Evolutionary conservation across 257 asterid species (phyloP).

Genomic region (Mitragyna speciosa): DNA sequence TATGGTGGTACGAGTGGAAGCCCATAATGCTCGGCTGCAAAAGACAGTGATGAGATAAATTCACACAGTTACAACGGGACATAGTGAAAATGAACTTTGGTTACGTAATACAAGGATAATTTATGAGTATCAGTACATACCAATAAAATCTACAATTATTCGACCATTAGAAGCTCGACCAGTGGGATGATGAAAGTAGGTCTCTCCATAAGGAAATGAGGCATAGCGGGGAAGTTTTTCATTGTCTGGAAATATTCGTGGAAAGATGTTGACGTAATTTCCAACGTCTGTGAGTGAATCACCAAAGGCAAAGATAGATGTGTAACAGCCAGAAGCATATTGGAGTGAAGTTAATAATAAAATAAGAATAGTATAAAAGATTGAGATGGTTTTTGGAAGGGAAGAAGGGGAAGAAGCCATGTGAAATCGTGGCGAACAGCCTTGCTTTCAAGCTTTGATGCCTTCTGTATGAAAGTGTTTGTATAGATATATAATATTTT

Average conservation of each 20-base stretch:
- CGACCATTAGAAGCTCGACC: background rate
- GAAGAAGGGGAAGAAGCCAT: background rate
- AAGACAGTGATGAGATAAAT: background rate
- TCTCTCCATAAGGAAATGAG: background rate
- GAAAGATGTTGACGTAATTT: background rate
- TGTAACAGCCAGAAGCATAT: background rate
- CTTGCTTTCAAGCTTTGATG: too few relatives aligned
- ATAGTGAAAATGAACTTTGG: too few relatives aligned
- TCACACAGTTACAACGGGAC: too few relatives aligned
- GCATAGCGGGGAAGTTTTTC: background rate
- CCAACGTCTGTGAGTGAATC: conserved; percentile 24
- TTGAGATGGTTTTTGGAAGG: background rate
- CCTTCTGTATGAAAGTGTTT: too few relatives aligned
- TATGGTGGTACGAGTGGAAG: conserved; percentile 40
- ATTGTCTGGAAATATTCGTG: too few relatives aligned
- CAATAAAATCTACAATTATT: background rate
- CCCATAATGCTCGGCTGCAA: background rate
- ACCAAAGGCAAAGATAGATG: conserved; percentile 12
- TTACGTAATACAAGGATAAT: background rate
- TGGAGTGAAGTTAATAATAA: background rate
- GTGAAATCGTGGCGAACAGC: too few relatives aligned
- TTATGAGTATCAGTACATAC: background rate
- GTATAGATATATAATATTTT: too few relatives aligned
- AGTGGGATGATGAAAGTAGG: conserved; percentile 3
- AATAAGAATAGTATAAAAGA: background rate